Conservation (phyloP, 2,329 filamentous ascomycete species). For the Alternaria sp. region DNA sequence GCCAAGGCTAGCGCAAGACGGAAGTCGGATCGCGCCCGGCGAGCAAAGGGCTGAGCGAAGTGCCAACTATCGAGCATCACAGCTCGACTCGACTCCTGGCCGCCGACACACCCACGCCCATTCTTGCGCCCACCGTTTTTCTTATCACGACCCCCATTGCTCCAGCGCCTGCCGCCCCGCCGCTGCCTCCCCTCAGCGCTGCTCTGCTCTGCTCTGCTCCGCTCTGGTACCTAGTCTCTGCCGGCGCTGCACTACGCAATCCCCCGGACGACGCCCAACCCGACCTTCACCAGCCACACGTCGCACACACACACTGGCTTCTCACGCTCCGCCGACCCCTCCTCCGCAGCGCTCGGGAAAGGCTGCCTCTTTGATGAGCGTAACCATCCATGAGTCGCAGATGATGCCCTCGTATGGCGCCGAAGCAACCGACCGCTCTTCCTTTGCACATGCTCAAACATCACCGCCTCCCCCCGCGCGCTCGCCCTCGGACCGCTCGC, state of each 20-base stretch:
- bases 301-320: slow-evolving; percentile 28
- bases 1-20: slow-evolving; percentile 21
- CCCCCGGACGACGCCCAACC: slow-evolving; percentile 13
- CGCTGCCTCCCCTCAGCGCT: not conserved
- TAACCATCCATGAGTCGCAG: slow-evolving; percentile 44
- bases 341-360: slow-evolving; percentile 34
- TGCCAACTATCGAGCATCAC: slow-evolving; percentile 9
- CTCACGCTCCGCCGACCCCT: slow-evolving; percentile 32
- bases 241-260: slow-evolving; percentile 15
- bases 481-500: slow-evolving; percentile 33
- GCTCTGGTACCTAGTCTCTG: slow-evolving; percentile 3
- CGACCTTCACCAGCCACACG: slow-evolving; percentile 19
- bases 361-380: slow-evolving; percentile 39
- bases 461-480: slow-evolving; percentile 38
- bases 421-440: slow-evolving; percentile 49
- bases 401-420: slow-evolving; percentile 60
- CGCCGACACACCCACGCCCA: slow-evolving; percentile 14
- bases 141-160: slow-evolving; percentile 3
- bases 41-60: slow-evolving; percentile 12
- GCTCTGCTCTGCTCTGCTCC: not conserved
- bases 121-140: slow-evolving; percentile 19
- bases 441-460: slow-evolving; percentile 41
- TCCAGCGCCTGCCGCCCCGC: not conserved
- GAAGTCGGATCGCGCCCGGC: slow-evolving; percentile 14
- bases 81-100: slow-evolving; percentile 17